Percentiles rank a stretch among this genome's conserved stretches.
Conservation (phyloP, 2,329 filamentous ascomycete genomes). For the Talaromyces piceae region DNA sequence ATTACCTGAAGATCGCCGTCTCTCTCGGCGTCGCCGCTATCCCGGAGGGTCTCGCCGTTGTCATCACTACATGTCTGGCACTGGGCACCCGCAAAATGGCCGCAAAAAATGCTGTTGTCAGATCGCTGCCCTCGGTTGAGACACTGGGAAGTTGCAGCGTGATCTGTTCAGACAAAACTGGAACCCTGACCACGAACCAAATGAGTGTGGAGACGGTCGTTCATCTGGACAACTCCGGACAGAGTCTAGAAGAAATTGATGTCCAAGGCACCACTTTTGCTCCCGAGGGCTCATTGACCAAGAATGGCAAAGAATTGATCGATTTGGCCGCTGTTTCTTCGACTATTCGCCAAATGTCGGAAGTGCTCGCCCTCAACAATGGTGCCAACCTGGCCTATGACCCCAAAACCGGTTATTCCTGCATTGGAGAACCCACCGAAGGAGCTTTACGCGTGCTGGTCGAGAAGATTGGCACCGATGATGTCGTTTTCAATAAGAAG, state of each 20-base stretch:
- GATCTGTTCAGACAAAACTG: conserved; percentile 99
- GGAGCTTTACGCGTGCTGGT: conserved; percentile 83
- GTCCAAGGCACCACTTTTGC: conserved; percentile 91
- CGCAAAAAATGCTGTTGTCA: conserved; percentile 92
- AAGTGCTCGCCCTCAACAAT: conserved; percentile 73
- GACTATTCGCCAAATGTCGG: conserved; percentile 71
- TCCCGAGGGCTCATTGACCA: conserved; percentile 67
- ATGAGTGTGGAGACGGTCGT: conserved; percentile 97
- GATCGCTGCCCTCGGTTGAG: conserved; percentile 92
- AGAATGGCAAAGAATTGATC: conserved; percentile 59
- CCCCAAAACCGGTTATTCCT: conserved; percentile 66
- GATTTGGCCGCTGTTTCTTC: conserved; percentile 64
- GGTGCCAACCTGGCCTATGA: conserved; percentile 80
- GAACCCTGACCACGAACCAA: conserved; percentile 95
- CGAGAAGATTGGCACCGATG: conserved; percentile 86
- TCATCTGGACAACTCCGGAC: conserved; percentile 67
- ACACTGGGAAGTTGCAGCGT: conserved; percentile 98
- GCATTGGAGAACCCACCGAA: conserved; percentile 90
- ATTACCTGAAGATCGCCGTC: conserved; percentile 98
- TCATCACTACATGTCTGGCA: conserved; percentile 97
- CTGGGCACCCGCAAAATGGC: conserved; percentile 98
- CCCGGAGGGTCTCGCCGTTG: conserved; percentile 91
- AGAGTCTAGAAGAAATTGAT: conserved; percentile 72
- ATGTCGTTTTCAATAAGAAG: conserved; percentile 51
- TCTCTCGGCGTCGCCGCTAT: conserved; percentile 97